phyloP scores from a whole-genome alignment of 768 basidiomycete genomes.

The Tylopilus cervinicoccineus region DNA sequence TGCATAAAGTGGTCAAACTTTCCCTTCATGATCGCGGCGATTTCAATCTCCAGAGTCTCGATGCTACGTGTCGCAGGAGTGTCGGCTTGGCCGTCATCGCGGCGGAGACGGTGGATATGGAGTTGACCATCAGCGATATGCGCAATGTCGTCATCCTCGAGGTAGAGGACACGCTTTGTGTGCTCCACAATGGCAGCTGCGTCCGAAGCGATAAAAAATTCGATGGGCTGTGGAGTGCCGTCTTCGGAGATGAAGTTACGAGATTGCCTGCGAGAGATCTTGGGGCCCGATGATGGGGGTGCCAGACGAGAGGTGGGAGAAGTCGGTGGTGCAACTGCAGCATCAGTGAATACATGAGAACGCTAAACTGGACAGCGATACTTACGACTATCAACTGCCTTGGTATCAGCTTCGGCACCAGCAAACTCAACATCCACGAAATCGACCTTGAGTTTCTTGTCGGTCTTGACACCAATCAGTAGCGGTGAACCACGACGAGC shows the following conservation, averaged over 20 bases:
- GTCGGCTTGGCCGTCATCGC: constrained; percentile 68
- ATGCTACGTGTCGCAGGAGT: constrained; percentile 77
- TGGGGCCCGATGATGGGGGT: constrained; percentile 56
- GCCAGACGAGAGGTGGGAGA: constrained; percentile 63
- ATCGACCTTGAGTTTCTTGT: constrained; percentile 99
- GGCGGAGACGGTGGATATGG: constrained; percentile 96
- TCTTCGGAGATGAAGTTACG: constrained; percentile 99
- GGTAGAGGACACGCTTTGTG: constrained; percentile 97
- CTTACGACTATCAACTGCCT: constrained; percentile 41
- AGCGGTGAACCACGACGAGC: constrained; percentile 97
- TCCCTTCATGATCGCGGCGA: constrained; percentile 99
- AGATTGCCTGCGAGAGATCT: constrained; percentile 90
- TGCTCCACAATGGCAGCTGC: constrained; percentile 96
- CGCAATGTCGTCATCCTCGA: constrained; percentile 98
- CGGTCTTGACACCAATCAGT: constrained; percentile 97
- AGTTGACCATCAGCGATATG: constrained; percentile 96
- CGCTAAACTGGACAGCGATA: background rate
- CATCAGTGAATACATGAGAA: constrained; percentile 1
- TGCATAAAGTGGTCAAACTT: constrained; percentile 99
- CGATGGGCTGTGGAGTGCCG: constrained; percentile 97
- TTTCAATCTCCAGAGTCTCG: constrained; percentile 96
- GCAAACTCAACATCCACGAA: constrained; percentile 98
- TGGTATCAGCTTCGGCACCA: constrained; percentile 58
- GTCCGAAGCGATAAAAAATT: constrained; percentile 99
- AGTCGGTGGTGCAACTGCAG: constrained; percentile 42